Evolutionary conservation across 2,329 filamentous ascomycete genomes (phyloP), one percentile per base, ranked within the genome.

Genomic region (Curvularia lunata): DNA sequence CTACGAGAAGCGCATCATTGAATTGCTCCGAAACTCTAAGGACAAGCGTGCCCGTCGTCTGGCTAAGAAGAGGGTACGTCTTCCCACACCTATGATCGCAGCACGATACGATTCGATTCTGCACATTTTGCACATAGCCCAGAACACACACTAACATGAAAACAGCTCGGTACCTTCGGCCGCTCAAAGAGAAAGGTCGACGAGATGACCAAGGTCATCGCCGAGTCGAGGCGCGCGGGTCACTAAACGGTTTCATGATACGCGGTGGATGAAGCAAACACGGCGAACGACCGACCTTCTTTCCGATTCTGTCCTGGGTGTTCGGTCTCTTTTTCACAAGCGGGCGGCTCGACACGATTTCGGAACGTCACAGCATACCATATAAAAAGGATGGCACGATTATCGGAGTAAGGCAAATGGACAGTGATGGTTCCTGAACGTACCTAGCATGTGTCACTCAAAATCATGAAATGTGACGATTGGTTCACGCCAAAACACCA

Each of bases 161-260:
- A 18, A 62, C 60, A 95, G 90, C 93, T 99, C 86, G 95, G 95
- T 81, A 98, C 95, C 75, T 98, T 98, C 83, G 91, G 91, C 79
- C 94, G 95, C 82, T 94, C 94, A 79, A 99, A 99, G 94, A 89
- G 87, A 81, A 99, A 99, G 94, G 95, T 99, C 74, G 95, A 99
- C 81, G 94, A 98, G 86, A 92, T 99, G 85, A 91, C 92, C 85
- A 88, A 91, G 78, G 91, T 99, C 83, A 99, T 99, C 80, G 92
- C 94, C 77, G 95, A 98, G 86, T 89, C 93, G 80, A 93, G 94
- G 83, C 86, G 89, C 79, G 84, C 87, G 65, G 88, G 83, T 81
- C 87, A 73, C 83, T 90, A 88, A 85, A 81, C 72, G 71, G 60
- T 60, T 63, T 66, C 58, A 63, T 63, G 67, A 65, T 43, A 46